These are phyloP conservation scores for Centella asiatica DNA, from an alignment of 129 eudicot species.

Conservation along the genomic window DNA sequence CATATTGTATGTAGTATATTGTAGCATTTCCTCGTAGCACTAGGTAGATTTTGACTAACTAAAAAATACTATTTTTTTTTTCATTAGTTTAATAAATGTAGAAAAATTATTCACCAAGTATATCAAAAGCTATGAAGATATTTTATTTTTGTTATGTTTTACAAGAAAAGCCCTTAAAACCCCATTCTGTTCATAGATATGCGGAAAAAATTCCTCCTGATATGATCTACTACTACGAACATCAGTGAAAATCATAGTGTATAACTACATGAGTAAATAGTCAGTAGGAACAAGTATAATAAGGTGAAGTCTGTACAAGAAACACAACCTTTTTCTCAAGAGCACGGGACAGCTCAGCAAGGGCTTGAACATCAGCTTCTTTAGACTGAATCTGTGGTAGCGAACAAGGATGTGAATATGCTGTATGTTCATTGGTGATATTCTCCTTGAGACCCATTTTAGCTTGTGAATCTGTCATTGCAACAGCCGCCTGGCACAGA, in stretches of 20 bases:
- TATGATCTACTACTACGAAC: too few species aligned
- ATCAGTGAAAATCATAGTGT: too few species aligned
- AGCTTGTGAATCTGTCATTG: constrained; percentile 14
- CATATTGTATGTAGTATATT: background rate
- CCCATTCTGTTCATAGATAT: too few species aligned
- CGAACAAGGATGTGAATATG: constrained; percentile 23
- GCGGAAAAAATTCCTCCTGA: too few species aligned
- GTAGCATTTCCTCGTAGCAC: background rate
- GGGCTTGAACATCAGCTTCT: constrained; percentile 38
- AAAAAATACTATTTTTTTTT: too few species aligned
- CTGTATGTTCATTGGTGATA: constrained; percentile 18
- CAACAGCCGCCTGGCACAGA: constrained; percentile 26
- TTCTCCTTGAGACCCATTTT: constrained; percentile 14
- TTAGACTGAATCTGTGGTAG: constrained; percentile 32
- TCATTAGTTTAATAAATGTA: too few species aligned
- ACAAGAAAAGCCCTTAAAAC: too few species aligned
- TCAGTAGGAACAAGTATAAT: background rate
- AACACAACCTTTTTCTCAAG: constrained; percentile 44
- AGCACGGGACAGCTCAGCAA: constrained; percentile 39
- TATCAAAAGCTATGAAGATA: too few species aligned
- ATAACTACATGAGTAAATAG: too few species aligned
- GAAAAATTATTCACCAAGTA: too few species aligned
- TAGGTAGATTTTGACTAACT: background rate
- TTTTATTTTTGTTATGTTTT: too few species aligned
- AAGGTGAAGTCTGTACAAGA: background rate